Evolutionary conservation across 2,329 filamentous ascomycete genomes (phyloP), one percentile per base, ranked within the genome.

Genomic region (Apiospora marii): DNA sequence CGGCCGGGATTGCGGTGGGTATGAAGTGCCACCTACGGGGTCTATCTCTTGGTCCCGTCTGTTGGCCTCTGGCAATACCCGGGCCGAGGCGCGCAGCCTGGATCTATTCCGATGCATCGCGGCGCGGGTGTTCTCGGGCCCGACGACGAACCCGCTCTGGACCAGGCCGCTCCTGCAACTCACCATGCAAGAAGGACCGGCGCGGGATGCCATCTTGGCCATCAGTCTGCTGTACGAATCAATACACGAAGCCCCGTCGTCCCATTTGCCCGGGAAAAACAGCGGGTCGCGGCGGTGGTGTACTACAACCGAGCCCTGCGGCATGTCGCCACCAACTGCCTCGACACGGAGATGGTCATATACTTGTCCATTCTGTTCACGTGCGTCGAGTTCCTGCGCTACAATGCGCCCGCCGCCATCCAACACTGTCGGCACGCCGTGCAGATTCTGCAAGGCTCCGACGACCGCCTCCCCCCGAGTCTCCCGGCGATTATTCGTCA

Each of bases 311-410:
- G 71, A 34, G 73, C 75, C 8, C 41, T 76, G 48, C 68, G 67
- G 14, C 68, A 72, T 16, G 72, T 74, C 27, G 72, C 74, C 22
- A 74, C 71, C 7, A 43, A 61, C 16, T 6, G 58, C 14, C 70
- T 73, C 64, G 64, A 72, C 43, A 30, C 68, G 1, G 48, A 70
- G 16, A 64, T 67, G 3, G 70, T 71, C 13, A 53, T 76, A 13
- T 69, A 72, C 16, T n/a, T 75, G 22, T 74, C 73, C 5, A 68
- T 88, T 0, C 78, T 89, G 30, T 88, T 89, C 73, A 85, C 87
- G 30, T 87, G 87, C 75, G 84, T 89, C 68, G 88, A 89, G 77
- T 87, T 88, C 75, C 81, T 90, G 72, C 86, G 86, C 51, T 84
- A 86, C 53, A 85, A 89, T 72, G 84, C 85, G 51, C 77, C 78